Evolutionary conservation across 768 basidiomycete genomes (phyloP).

Genomic region (Suillus fuscotomentosus): DNA sequence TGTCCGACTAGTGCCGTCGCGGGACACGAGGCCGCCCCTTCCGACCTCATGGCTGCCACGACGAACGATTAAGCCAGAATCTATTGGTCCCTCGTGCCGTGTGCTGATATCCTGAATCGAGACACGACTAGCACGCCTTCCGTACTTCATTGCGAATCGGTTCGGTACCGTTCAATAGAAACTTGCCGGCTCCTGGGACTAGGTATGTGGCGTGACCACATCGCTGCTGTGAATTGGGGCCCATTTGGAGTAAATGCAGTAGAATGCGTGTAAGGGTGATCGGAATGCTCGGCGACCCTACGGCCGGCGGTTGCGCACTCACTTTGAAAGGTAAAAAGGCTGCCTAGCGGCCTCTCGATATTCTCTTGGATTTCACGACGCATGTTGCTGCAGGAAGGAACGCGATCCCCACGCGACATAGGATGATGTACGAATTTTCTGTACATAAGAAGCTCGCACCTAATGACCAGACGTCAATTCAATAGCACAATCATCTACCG

Average conservation of each 20-base stretch:
- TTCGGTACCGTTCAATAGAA: constrained; percentile 3
- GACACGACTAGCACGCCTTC: constrained; percentile 3
- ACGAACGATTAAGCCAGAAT: constrained; percentile 2
- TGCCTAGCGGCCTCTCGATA: constrained; percentile 5
- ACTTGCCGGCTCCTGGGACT: neutral
- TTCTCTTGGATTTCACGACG: constrained; percentile 12
- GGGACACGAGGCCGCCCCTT: constrained; percentile 5
- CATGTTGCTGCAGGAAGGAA: constrained; percentile 31
- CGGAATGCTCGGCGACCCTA: constrained; percentile 8
- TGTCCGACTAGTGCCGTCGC: neutral
- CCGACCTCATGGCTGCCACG: constrained; percentile 6
- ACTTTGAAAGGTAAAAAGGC: constrained; percentile 14
- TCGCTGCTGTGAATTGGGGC: neutral
- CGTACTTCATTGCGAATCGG: constrained; percentile 1
- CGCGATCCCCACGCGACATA: constrained; percentile 39
- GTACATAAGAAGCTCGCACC: constrained; percentile 26
- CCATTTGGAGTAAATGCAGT: neutral
- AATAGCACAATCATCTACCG: neutral
- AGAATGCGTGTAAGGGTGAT: constrained; percentile 1
- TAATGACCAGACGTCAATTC: neutral
- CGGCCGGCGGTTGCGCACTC: constrained; percentile 8
- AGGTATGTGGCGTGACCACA: neutral
- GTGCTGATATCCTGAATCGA: neutral
- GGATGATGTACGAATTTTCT: constrained; percentile 26
- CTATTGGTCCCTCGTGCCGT: neutral